These are phyloP conservation scores for Oryza meridionalis DNA, from an alignment of 176 grass and related monocot species.

Conservation along the genomic window DNA sequence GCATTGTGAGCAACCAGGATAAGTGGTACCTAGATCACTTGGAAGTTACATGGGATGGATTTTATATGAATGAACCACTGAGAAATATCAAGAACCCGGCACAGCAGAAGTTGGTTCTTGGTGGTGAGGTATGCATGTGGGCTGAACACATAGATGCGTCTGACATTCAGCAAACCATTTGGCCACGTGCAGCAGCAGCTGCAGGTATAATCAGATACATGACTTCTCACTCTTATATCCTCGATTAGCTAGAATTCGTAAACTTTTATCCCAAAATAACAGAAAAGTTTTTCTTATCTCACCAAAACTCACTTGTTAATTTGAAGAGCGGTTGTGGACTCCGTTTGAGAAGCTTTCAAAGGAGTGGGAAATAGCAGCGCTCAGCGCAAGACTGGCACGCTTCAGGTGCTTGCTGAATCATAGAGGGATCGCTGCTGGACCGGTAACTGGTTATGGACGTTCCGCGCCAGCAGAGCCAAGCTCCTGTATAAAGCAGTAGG, in stretches of 20 bases:
- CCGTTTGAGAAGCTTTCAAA: slow-evolving; percentile 63
- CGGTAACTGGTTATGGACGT: slow-evolving; percentile 56
- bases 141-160: slow-evolving; percentile 87
- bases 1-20: slow-evolving; percentile 94
- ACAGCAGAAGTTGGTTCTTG: slow-evolving; percentile 81
- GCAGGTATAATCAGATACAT: slow-evolving; percentile 68
- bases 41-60: slow-evolving; percentile 77
- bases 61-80: slow-evolving; percentile 87
- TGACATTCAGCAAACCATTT: slow-evolving; percentile 94
- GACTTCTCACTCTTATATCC: background rate
- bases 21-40: slow-evolving; percentile 96
- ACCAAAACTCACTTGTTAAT: background rate
- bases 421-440: slow-evolving; percentile 82
- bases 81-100: slow-evolving; percentile 62
- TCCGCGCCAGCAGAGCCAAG: slow-evolving; percentile 59
- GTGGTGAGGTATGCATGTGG: slow-evolving; percentile 95
- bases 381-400: slow-evolving; percentile 59
- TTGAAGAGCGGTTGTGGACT: slow-evolving; percentile 82
- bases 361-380: slow-evolving; percentile 45
- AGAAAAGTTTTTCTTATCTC: background rate
- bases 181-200: slow-evolving; percentile 92
- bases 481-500: slow-evolving; percentile 76
- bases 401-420: slow-evolving; percentile 92
- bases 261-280: background rate
- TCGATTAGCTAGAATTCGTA: background rate